A percentile compares a stretch with the other conserved stretches of the same genome.
Evolutionary conservation across 441 rosid species (phyloP).

Genomic region (Erodium chrysanthum): DNA sequence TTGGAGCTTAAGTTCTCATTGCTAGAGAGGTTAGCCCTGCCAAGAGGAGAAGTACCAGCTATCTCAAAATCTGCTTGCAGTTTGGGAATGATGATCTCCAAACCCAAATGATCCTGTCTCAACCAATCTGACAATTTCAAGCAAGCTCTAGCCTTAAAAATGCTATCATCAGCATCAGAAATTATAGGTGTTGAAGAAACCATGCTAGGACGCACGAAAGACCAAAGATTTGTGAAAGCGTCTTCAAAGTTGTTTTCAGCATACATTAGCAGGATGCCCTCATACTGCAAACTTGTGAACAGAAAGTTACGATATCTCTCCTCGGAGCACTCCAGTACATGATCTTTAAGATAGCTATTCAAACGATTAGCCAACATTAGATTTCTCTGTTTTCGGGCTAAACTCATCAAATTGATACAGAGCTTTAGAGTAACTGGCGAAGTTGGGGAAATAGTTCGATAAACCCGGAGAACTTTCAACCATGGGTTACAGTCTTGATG

Average conservation of each 20-base stretch:
- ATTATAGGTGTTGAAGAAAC: constrained; percentile 40
- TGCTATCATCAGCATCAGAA: constrained; percentile 44
- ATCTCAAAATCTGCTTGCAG: constrained; percentile 44
- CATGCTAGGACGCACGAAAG: constrained; percentile 59
- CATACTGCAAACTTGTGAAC: constrained; percentile 58
- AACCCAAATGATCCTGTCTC: constrained; percentile 41
- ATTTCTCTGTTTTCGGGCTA: constrained; percentile 84
- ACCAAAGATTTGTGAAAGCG: constrained; percentile 76
- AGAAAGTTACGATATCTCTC: constrained; percentile 40
- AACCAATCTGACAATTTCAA: constrained; percentile 83
- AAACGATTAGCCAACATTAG: constrained; percentile 60
- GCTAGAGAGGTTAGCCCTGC: constrained; percentile 22
- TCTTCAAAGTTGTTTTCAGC: constrained; percentile 67
- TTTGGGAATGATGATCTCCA: constrained; percentile 43
- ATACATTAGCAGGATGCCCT: constrained; percentile 59
- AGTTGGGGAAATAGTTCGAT: constrained; percentile 53
- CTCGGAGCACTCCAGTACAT: constrained; percentile 47
- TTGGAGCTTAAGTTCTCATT: constrained; percentile 32
- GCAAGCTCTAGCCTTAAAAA: constrained; percentile 90
- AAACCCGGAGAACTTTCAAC: constrained; percentile 77
- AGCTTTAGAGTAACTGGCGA: constrained; percentile 70
- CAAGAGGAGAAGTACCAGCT: constrained; percentile 31
- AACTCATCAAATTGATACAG: constrained; percentile 60
- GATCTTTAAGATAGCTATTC: constrained; percentile 45
- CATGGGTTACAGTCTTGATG: constrained; percentile 84